Evolutionary conservation across 176 grass and related monocot genomes (phyloP).

Genomic region (Tuctoria greenei): DNA sequence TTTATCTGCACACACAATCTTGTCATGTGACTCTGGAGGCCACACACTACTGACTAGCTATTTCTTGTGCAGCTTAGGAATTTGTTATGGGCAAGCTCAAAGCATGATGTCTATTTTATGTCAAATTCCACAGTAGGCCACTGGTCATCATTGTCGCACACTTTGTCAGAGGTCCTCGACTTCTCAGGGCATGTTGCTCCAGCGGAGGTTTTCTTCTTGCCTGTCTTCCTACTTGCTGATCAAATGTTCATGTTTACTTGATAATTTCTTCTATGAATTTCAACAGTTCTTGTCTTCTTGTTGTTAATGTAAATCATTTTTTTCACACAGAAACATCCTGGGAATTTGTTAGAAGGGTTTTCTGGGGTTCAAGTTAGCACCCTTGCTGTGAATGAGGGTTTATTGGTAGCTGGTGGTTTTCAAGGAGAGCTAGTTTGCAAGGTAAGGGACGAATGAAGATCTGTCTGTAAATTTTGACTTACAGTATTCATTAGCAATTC

Average conservation of each 20-base stretch:
- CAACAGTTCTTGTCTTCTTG: background rate
- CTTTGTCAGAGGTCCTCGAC: slow-evolving; percentile 58
- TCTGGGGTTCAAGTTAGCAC: slow-evolving; percentile 84
- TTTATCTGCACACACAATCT: background rate
- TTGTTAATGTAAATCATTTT: slow-evolving; percentile 21
- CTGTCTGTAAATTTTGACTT: slow-evolving; percentile 6
- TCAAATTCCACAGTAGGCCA: slow-evolving; percentile 74
- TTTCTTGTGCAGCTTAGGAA: slow-evolving; percentile 77
- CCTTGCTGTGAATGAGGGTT: slow-evolving; percentile 76
- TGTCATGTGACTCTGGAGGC: slow-evolving; percentile 10
- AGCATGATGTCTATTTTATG: slow-evolving; percentile 96
- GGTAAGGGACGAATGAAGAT: slow-evolving; percentile 43
- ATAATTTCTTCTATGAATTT: slow-evolving; percentile 4
- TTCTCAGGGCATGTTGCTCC: slow-evolving; percentile 81
- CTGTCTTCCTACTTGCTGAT: slow-evolving; percentile 8
- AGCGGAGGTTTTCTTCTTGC: slow-evolving; percentile 59
- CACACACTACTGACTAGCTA: slow-evolving; percentile 21
- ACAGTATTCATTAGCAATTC: background rate
- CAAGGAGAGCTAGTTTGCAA: slow-evolving; percentile 91
- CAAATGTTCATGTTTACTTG: background rate
- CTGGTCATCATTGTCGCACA: slow-evolving; percentile 77
- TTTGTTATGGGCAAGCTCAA: slow-evolving; percentile 91
- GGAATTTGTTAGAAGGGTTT: slow-evolving; percentile 77
- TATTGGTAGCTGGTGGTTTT: slow-evolving; percentile 89
- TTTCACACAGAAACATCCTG: slow-evolving; percentile 66